phyloP scores from a whole-genome alignment of 192 early-diverging fungal genomes.

The Helicostylum pulchrum region DNA sequence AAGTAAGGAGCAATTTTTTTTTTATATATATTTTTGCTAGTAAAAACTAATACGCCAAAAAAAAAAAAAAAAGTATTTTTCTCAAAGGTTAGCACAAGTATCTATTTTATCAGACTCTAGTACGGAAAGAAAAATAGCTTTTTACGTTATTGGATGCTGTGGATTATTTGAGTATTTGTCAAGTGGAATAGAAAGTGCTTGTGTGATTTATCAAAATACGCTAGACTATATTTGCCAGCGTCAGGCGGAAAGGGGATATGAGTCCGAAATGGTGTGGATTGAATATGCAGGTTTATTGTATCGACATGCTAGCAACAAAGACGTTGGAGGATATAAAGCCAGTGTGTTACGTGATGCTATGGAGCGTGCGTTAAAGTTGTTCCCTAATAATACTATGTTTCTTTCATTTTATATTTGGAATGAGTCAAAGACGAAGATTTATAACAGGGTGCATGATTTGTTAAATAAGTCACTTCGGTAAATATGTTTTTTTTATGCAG shows the following conservation, averaged over 20 bases:
- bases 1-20: conserved; percentile 20
- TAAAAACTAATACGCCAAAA: neutral
- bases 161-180: conserved; percentile 46
- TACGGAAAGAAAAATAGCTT: conserved; percentile 29
- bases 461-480: conserved; percentile 39
- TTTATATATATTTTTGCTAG: neutral
- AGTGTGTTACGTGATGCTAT: conserved; percentile 41
- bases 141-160: conserved; percentile 39
- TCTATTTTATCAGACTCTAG: conserved; percentile 22
- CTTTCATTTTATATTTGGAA: conserved; percentile 55
- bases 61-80: conserved; percentile 30
- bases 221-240: conserved; percentile 20
- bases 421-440: conserved; percentile 57
- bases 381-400: conserved; percentile 57
- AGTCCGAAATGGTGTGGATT: conserved; percentile 36
- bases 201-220: conserved; percentile 38
- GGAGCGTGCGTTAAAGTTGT: conserved; percentile 42
- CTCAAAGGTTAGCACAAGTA: conserved; percentile 42
- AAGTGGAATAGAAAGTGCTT: conserved; percentile 32
- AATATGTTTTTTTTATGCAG: too few relatives aligned
- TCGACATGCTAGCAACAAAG: conserved; percentile 19
- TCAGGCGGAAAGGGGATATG: conserved; percentile 26
- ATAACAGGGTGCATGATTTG: conserved; percentile 49
- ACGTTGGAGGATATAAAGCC: conserved; percentile 32
- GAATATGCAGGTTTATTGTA: conserved; percentile 39